These are phyloP conservation scores for Ensete ventricosum DNA, from an alignment of 176 grass and related monocot species.

Conservation along the genomic window DNA sequence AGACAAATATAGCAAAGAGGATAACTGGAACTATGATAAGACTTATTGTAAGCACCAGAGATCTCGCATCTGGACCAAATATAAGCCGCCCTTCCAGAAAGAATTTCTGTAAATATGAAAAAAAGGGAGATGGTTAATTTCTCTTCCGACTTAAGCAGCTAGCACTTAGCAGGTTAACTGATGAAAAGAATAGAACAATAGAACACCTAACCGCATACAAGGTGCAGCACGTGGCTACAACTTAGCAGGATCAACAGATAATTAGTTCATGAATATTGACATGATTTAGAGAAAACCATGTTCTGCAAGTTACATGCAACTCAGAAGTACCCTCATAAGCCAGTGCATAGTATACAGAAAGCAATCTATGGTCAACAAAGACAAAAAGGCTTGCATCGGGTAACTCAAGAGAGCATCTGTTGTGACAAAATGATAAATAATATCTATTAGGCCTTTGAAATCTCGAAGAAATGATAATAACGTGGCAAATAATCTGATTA, in stretches of 20 bases:
- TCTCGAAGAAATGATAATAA: too few species aligned
- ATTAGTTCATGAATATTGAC: neutral
- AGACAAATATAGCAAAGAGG: slow-evolving; percentile 56
- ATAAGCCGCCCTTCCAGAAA: slow-evolving; percentile 62
- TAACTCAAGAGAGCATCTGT: too few species aligned
- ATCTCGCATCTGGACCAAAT: slow-evolving; percentile 85
- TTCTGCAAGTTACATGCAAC: too few species aligned
- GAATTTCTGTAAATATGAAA: slow-evolving; percentile 43
- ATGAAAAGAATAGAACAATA: neutral
- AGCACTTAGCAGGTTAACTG: neutral
- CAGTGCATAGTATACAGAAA: too few species aligned
- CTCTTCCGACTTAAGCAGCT: neutral
- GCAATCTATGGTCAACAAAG: too few species aligned
- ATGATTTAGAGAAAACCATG: too few species aligned
- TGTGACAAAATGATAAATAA: too few species aligned
- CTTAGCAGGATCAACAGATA: neutral
- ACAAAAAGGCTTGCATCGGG: too few species aligned
- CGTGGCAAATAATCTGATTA: too few species aligned
- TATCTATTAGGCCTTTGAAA: too few species aligned
- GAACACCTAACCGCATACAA: neutral
- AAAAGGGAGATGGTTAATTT: neutral
- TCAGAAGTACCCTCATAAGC: too few species aligned
- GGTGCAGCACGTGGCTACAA: neutral
- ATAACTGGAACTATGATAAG: slow-evolving; percentile 64
- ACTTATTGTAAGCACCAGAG: slow-evolving; percentile 61